Evolutionary conservation across 2,329 filamentous ascomycete species (phyloP).

Genomic region (Cladosporium sp.): DNA sequence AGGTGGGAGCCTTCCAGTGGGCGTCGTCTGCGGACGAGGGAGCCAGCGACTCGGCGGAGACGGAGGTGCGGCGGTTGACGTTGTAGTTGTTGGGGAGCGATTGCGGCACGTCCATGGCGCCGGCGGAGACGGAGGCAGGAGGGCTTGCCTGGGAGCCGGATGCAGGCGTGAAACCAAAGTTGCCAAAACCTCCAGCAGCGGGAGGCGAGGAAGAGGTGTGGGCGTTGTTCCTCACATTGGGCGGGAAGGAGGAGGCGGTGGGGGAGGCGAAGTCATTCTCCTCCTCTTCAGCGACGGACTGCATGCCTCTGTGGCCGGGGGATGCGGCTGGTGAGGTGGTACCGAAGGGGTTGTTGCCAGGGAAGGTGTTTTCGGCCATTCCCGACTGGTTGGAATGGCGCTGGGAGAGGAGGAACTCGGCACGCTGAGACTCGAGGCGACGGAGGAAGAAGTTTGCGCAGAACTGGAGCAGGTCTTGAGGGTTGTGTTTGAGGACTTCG

Average conservation of each 20-base stretch:
- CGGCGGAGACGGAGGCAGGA: slow-evolving; percentile 38
- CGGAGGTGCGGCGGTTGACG: slow-evolving; percentile 86
- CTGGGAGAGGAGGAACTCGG: slow-evolving; percentile 50
- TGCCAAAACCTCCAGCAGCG: slow-evolving; percentile 27
- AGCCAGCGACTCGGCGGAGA: slow-evolving; percentile 94
- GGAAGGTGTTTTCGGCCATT: slow-evolving; percentile 75
- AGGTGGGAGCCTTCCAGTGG: slow-evolving; percentile 84
- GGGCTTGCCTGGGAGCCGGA: slow-evolving; percentile 26
- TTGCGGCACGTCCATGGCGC: slow-evolving; percentile 52
- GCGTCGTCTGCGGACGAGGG: slow-evolving; percentile 78
- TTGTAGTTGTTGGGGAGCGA: slow-evolving; percentile 91
- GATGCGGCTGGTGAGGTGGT: slow-evolving; percentile 26
- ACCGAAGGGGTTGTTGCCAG: slow-evolving; percentile 75
- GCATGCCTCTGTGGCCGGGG: slow-evolving; percentile 39
- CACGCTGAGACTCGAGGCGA: slow-evolving; percentile 62
- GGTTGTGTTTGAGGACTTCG: slow-evolving; percentile 56
- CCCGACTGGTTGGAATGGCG: slow-evolving; percentile 42
- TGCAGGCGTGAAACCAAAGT: slow-evolving; percentile 29
- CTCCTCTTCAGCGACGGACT: slow-evolving; percentile 74
- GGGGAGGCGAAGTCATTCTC: slow-evolving; percentile 76
- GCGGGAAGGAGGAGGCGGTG: slow-evolving; percentile 50
- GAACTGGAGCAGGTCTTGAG: slow-evolving; percentile 64
- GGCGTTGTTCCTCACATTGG: slow-evolving; percentile 45
- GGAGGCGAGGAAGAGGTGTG: slow-evolving; percentile 37
- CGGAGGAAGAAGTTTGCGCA: slow-evolving; percentile 65